Evolutionary conservation across 495 filamentous ascomycete species (phyloP), one percentile per base, ranked within the genome.

Genomic region (Podospora pseudoanserina): DNA sequence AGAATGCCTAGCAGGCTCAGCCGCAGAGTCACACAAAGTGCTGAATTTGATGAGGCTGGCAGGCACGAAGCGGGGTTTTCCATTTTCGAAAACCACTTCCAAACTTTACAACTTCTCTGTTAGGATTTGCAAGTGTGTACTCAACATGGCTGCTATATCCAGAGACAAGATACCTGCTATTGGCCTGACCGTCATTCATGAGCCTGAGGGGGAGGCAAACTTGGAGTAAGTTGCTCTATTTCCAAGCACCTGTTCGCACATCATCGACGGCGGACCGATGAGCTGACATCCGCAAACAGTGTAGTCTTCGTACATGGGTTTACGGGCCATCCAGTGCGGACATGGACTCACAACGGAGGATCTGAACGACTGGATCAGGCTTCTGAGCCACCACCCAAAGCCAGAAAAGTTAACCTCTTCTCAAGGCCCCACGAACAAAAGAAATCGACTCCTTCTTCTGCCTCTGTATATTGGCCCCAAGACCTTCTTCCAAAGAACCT

Each of bases 401-500:
- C 44, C 6, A 65, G 34, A 5, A 71, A 55, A 53, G 27, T 64
- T 56, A 61, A 59, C 27, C 44, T n/a, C 0, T 65, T 73, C 18
- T 68, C 64, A 26, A 57, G 9, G 2, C 44, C 26, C 16, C 19
- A 20, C n/a, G 16, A 16, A 9, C 30, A 65, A 23, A 30, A 59
- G 18, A 26, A 64, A 39, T 39, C 32, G 55, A 30, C 13, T 23
- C 26, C 63, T 28, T 23, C n/a, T 20, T n/a, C 30, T 20, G 1
- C 61, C 7, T 7, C 49, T 34, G 49, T 65, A 2, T 75, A 76
- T 62, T 86, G 84, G 85, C 82, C 85, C 53, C 74, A 75, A 34
- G 81, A 83, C 68, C 67, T 87, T 57, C 74, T 87, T 20, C 81
- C 83, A 18, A 44, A 13, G 16, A 78, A 80, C 28, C 68, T 85